These are phyloP conservation scores for Amylostereum chailletii DNA, from an alignment of 1,284 basidiomycete species.

Conservation along the genomic window DNA sequence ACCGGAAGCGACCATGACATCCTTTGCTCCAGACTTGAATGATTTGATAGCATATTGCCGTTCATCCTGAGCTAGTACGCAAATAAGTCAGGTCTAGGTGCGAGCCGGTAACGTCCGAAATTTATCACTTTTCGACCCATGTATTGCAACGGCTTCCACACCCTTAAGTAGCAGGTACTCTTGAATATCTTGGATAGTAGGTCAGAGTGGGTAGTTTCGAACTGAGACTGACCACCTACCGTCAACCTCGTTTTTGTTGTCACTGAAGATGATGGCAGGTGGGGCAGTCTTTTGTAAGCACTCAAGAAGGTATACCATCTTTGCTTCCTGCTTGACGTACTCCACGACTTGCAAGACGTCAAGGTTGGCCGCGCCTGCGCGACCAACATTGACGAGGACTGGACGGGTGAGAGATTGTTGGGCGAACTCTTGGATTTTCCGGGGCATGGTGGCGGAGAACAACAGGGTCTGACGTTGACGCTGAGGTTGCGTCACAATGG, in stretches of 20 bases:
- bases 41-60: constrained; percentile 97
- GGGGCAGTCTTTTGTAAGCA: constrained; percentile 98
- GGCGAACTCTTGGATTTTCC: constrained; percentile 98
- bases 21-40: constrained; percentile 94
- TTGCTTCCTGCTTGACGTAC: constrained; percentile 98
- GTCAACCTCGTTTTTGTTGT: constrained; percentile 99
- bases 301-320: constrained; percentile 98
- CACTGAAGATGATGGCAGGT: constrained; percentile 96
- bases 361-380: constrained; percentile 95
- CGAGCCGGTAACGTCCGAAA: neutral
- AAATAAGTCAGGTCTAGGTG: constrained; percentile 6
- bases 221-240: constrained; percentile 36
- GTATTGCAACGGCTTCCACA: constrained; percentile 97
- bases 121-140: constrained; percentile 83
- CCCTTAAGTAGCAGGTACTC: constrained; percentile 96
- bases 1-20: constrained; percentile 98
- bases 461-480: constrained; percentile 94
- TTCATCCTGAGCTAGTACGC: constrained; percentile 82
- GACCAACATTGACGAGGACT: constrained; percentile 93
- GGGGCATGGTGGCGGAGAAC: constrained; percentile 98
- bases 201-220: constrained; percentile 2
- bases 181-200: constrained; percentile 71
- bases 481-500: constrained; percentile 29
- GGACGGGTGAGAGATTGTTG: constrained; percentile 91
- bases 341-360: constrained; percentile 98